These are phyloP conservation scores for Grosmannia clavigera DNA, from an alignment of 2,329 filamentous ascomycete genomes.

Conservation along the genomic window DNA sequence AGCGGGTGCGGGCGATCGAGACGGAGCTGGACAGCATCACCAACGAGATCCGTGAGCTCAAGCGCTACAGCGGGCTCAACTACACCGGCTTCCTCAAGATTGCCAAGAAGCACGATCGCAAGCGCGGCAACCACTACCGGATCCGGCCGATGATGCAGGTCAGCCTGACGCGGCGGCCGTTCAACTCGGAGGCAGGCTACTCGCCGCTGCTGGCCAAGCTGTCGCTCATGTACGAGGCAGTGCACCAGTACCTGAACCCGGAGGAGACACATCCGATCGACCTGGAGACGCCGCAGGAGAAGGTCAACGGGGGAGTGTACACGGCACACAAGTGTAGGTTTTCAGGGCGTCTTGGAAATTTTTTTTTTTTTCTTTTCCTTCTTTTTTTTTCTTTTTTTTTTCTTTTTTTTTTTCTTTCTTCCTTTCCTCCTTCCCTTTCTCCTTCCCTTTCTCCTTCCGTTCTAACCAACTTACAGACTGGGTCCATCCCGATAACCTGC, in stretches of 20 bases:
- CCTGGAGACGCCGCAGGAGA: slow-evolving; percentile 40
- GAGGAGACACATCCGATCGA: slow-evolving; percentile 28
- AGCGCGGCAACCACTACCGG: slow-evolving; percentile 73
- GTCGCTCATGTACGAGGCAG: slow-evolving; percentile 91
- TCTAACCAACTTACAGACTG: slow-evolving; percentile 39
- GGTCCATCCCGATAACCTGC: slow-evolving; percentile 88
- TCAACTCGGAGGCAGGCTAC: slow-evolving; percentile 87
- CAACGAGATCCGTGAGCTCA: slow-evolving; percentile 82
- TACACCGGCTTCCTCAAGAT: slow-evolving; percentile 98
- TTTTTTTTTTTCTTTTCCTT: background rate
- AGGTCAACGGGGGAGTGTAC: slow-evolving; percentile 58
- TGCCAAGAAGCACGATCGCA: slow-evolving; percentile 97
- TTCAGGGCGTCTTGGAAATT: too few relatives aligned
- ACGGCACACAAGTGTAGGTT: slow-evolving; percentile 72
- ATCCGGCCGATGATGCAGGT: slow-evolving; percentile 87
- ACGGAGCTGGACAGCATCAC: slow-evolving; percentile 76
- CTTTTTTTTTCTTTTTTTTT: background rate
- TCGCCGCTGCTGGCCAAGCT: slow-evolving; percentile 80
- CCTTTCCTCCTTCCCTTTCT: background rate
- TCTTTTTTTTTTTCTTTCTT: background rate
- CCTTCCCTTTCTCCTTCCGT: too few relatives aligned
- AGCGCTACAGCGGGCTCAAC: slow-evolving; percentile 91
- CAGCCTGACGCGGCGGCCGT: slow-evolving; percentile 73
- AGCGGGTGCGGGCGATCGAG: slow-evolving; percentile 57
- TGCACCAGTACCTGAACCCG: slow-evolving; percentile 66